Evolutionary conservation across 192 early-diverging fungal species (phyloP), one percentile per base, ranked within the genome.

Genomic region (Backusella psychrophila): DNA sequence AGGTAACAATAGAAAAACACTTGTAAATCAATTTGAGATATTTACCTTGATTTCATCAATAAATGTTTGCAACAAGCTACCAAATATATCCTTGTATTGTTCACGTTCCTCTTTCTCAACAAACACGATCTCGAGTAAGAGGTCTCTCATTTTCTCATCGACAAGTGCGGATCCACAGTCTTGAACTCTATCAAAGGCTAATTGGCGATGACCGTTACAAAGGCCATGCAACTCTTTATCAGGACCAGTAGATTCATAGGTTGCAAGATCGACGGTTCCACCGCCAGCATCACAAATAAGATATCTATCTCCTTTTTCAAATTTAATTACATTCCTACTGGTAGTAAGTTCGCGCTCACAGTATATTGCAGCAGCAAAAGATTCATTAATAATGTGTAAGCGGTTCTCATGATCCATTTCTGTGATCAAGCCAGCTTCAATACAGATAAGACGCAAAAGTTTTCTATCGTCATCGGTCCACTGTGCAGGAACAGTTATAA

Each of bases 261-360:
- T 71, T 44, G 70, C 70, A 15, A 71, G 26, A 71, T 71, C 70
- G 14, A 71, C 70, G 5, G 70, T 71, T 31, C 70, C 70, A 71
- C 70, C 70, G 34, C 70, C 70, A 31, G 70, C 70, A 49, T 71
- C 70, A 71, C 39, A 44, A 44, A 71, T 71, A 23, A 71, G 21
- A n/a, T 71, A 71, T 33, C 42, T 46, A 3, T 17, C 29, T 2
- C 42, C 44, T 15, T 36, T 26, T 2, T 5, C 29, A 12, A 68
- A 68, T 17, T 8, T 15, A 6, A n/a, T 9, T 17, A 4, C 19
- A 12, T 2, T 6, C 1, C 4, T 33, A 11, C 12, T 63, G 7
- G 3, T 2, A 35, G 66, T 15, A 29, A 68, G 29, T 0, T 44
- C 3, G 5, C 39, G 70, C 17, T 71, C 70, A 49, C 70, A 71